Conservation (phyloP, 768 basidiomycete genomes). For the Phaeotremella skinneri region DNA sequence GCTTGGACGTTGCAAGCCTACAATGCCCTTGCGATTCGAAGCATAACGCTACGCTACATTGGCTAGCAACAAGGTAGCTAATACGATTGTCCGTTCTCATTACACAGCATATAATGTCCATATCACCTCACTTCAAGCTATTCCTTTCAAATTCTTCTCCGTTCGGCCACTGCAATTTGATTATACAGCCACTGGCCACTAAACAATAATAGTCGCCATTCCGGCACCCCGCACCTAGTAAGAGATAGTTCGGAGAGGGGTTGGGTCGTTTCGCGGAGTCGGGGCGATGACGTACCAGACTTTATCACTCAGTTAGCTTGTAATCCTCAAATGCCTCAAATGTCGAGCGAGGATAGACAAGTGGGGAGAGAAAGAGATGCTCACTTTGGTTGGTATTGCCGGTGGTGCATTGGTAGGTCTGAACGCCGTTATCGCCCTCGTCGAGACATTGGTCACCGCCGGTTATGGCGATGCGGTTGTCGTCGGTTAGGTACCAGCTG, state of each 20-base stretch:
- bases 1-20: too few species aligned
- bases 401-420: conserved; percentile 29
- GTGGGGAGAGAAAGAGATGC: conserved; percentile 8
- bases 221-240: neutral
- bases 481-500: conserved; percentile 28
- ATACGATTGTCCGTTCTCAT: too few species aligned
- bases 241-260: neutral
- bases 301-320: neutral
- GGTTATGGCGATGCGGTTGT: conserved; percentile 29
- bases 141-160: too few species aligned
- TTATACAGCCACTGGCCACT: neutral
- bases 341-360: too few species aligned
- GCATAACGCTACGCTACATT: too few species aligned
- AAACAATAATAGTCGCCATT: neutral
- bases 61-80: too few species aligned
- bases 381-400: conserved; percentile 24
- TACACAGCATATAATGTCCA: too few species aligned
- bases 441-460: conserved; percentile 28
- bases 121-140: too few species aligned
- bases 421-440: conserved; percentile 10
- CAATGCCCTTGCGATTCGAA: too few species aligned
- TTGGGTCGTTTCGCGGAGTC: neutral
- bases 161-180: neutral
- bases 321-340: neutral
- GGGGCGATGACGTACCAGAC: neutral